Base-by-base conservation (phyloP, 2,329 filamentous ascomycete genomes). In the Berkeleyomyces basicola region DNA sequence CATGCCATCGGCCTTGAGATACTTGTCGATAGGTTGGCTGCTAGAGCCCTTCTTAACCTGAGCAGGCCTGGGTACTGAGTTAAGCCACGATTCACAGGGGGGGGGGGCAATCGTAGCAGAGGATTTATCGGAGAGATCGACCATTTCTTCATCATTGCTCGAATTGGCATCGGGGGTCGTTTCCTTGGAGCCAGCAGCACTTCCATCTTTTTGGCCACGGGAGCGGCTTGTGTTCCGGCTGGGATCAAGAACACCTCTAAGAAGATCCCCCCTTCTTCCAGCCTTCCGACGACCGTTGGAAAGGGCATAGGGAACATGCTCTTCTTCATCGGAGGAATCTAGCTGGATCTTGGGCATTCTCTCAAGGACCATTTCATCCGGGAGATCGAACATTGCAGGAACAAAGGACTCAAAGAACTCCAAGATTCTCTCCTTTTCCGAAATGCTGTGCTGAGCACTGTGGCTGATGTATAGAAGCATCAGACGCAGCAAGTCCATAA, bases 111-210 rank as follows among this genome's bases (percentile, higher is more conserved):
- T 79, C 40, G 81, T 78, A 71, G 90, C 86, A 65, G 75, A 71
- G 42, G 76, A 72, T 66, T 87, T 79, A 61, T 87, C 79, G 7
- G 77, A 75, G 2, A 74, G 80, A 67, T 86, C 84, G 4, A 76
- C 78, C 75, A 84, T 83, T 42, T 93, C 89, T 66, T 92, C 88
- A 68, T 93, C 88, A 61, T 82, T 86, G 37, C 82, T 82, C 1
- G 87, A 91, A n/a, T 78, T 82, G 31, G 85, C 82, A 69, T 95
- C 91, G 0, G 93, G 92, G 0, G 91, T 96, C 0, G 87, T 90
- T 68, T 93, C 90, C 69, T 95, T 90, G 74, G 89, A 96, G 11
- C 82, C 85, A 33, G 87, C 85, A n/a, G 82, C 78, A 68, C 87
- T 92, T 66, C 86, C 88, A 66, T 93, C 88, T 69, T 93, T 91